Evolutionary conservation across 2,329 filamentous ascomycete genomes (phyloP).

Genomic region (Paraphaeosphaeria minitans): DNA sequence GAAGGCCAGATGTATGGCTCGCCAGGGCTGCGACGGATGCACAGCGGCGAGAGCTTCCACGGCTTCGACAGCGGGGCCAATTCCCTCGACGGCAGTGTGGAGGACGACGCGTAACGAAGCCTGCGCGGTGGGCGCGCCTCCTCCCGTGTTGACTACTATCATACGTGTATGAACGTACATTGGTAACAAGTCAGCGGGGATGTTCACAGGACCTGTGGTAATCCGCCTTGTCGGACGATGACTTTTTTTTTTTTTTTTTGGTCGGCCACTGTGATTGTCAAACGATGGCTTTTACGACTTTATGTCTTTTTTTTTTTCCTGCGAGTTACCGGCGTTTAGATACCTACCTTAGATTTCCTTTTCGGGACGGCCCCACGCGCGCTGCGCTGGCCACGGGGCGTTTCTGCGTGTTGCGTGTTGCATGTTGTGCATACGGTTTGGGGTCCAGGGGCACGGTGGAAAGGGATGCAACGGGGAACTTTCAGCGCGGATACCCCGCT

Average conservation of each 20-base stretch:
- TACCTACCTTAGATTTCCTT: constrained; percentile 4
- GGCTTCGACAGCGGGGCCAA: constrained; percentile 23
- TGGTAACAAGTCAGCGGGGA: too few relatives aligned
- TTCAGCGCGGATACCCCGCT: not conserved
- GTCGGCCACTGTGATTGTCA: too few relatives aligned
- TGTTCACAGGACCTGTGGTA: too few relatives aligned
- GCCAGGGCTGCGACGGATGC: constrained; percentile 25
- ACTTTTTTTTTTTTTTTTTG: too few relatives aligned
- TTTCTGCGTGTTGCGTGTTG: not conserved
- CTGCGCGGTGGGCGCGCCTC: too few relatives aligned
- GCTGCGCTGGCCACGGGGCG: not conserved
- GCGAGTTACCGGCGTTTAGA: not conserved
- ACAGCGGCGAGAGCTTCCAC: constrained; percentile 38
- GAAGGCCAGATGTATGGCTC: constrained; percentile 39
- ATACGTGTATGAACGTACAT: too few relatives aligned
- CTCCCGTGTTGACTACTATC: too few relatives aligned
- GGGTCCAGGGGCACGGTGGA: not conserved
- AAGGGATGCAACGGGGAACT: not conserved
- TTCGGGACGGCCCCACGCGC: not conserved
- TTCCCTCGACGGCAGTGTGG: not conserved
- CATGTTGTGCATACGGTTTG: not conserved
- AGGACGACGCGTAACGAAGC: not conserved
- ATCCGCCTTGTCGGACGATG: too few relatives aligned
- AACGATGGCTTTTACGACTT: not conserved
- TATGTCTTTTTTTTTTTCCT: not conserved